Conservation (phyloP, 2,329 filamentous ascomycete genomes). For the Cladosporium cucumerinum region DNA sequence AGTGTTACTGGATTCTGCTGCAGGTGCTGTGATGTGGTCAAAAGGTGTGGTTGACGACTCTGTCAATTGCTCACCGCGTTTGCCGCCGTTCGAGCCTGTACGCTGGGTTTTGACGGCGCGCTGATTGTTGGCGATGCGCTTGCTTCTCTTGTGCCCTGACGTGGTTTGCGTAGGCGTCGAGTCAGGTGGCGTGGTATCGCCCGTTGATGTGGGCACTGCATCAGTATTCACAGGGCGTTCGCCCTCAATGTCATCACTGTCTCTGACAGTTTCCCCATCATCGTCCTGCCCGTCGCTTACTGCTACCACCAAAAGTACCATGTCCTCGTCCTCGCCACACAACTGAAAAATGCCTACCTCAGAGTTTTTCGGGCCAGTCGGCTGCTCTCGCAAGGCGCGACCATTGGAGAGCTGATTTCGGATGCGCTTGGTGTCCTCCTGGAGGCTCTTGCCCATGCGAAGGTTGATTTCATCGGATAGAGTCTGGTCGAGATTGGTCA, state of each 20-base stretch:
- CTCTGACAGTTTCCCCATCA: background rate
- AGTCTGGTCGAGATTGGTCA: slow-evolving; percentile 24
- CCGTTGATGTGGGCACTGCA: background rate
- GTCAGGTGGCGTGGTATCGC: background rate
- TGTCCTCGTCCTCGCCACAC: slow-evolving; percentile 30
- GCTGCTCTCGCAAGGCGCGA: slow-evolving; percentile 23
- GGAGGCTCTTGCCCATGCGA: slow-evolving; percentile 19
- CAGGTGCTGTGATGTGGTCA: background rate
- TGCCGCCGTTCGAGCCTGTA: background rate
- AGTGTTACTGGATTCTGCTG: background rate
- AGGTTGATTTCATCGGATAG: slow-evolving; percentile 23
- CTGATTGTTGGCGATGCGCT: background rate
- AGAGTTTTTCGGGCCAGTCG: slow-evolving; percentile 22
- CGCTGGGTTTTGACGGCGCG: background rate
- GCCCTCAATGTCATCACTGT: background rate
- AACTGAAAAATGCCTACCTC: slow-evolving; percentile 28
- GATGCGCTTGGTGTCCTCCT: slow-evolving; percentile 22
- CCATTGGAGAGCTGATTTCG: slow-evolving; percentile 20
- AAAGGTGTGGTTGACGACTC: background rate
- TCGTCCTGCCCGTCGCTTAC: slow-evolving; percentile 17
- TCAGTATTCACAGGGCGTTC: background rate
- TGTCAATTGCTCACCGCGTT: background rate
- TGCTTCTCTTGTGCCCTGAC: background rate
- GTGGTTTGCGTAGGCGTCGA: background rate
- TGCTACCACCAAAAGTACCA: slow-evolving; percentile 35